Evolutionary conservation across 495 filamentous ascomycete genomes (phyloP), one percentile per base, ranked within the genome.

Genomic region (Neurospora sp.): DNA sequence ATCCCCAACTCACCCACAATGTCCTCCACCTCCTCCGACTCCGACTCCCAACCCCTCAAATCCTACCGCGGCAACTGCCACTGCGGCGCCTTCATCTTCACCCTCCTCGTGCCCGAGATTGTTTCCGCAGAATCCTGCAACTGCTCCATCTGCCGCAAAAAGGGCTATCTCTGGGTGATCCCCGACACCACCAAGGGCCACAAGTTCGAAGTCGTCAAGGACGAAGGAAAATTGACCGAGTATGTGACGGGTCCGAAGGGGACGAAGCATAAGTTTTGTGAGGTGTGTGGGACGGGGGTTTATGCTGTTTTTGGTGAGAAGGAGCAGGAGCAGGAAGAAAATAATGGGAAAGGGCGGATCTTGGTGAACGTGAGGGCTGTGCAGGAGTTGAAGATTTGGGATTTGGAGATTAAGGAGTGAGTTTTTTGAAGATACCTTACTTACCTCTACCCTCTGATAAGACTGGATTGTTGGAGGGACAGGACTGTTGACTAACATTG

Each of bases 41-140:
- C 76, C 9, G 74, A 79, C 8, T 18, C 70, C 39, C 61, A 70
- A 47, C 42, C 72, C 38, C 70, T 81, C 71, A 85, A 85, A 74
- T 85, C 82, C 71, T 89, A 88, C 79, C 81, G 85, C 9, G 87
- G 85, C 76, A 88, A 83, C 78, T 89, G 87, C 82, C 86, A 88
- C 78, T 89, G 87, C 78, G 80, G 78, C 3, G 79, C 80, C 45
- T 85, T 84, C 71, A 78, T 86, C 71, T 89, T 82, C 75, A 83
- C 83, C 74, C 71, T 83, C 71, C 76, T 78, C 9, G 9, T 84
- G 7, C 84, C 86, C 27, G 80, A 86, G 73, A 77, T 86, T 73
- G 83, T 76, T 73, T 73, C 73, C 7, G 77, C 71, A 2, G 68
- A 4, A 1, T 77, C 79, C 69, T 89, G 87, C 77, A 85, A 87